phyloP scores from a whole-genome alignment of 352 stramenopile genomes.

The Pythium biforme region DNA sequence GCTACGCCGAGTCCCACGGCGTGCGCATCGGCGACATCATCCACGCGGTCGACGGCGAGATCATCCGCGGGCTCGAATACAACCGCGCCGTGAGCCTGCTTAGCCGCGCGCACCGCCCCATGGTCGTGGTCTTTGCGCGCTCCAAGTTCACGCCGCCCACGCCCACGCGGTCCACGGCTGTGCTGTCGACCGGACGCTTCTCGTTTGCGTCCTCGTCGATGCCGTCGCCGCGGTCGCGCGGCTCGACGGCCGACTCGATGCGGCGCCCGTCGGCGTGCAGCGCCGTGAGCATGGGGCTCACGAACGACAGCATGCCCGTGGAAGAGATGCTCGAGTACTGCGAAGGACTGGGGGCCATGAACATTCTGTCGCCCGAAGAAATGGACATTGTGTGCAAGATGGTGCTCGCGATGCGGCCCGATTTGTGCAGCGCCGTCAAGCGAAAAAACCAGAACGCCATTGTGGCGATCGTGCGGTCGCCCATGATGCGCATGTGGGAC shows the following conservation, averaged over 20 bases:
- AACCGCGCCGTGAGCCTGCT: constrained; percentile 78
- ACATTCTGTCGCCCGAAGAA: constrained; percentile 58
- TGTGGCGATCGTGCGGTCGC: constrained; percentile 77
- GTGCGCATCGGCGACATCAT: constrained; percentile 80
- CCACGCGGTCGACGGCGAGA: constrained; percentile 74
- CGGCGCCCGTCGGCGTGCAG: constrained; percentile 25
- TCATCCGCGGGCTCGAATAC: constrained; percentile 81
- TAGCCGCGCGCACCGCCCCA: constrained; percentile 56
- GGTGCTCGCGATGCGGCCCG: constrained; percentile 69
- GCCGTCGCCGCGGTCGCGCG: constrained; percentile 46
- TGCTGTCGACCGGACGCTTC: constrained; percentile 41
- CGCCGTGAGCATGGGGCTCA: constrained; percentile 27
- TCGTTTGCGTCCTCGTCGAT: constrained; percentile 73
- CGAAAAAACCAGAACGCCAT: constrained; percentile 82
- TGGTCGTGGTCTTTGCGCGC: constrained; percentile 81
- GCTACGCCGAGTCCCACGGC: constrained; percentile 78
- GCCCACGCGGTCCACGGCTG: constrained; percentile 41
- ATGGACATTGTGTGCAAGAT: constrained; percentile 77
- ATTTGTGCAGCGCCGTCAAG: constrained; percentile 74
- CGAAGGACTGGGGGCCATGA: constrained; percentile 52
- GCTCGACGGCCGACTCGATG: constrained; percentile 18
- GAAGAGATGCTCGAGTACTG: constrained; percentile 88
- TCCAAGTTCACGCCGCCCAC: constrained; percentile 63
- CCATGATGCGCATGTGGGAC: constrained; percentile 83
- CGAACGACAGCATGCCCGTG: constrained; percentile 54